phyloP scores from a whole-genome alignment of 2,329 filamentous ascomycete species.

The Neofusicoccum kwambonambiense region DNA sequence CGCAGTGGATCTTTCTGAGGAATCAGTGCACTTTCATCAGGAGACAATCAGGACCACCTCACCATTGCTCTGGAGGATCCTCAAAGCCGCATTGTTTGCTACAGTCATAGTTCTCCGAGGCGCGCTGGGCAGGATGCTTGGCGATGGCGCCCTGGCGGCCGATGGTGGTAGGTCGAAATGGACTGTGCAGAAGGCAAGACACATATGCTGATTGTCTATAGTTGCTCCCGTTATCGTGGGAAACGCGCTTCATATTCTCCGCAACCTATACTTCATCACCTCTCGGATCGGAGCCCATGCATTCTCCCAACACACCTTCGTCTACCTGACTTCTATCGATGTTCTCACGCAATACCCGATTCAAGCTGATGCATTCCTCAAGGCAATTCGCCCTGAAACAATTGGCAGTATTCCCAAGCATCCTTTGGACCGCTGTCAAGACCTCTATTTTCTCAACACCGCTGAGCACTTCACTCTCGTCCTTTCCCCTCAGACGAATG shows the following conservation, averaged over 20 bases:
- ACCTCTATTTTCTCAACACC: conserved; percentile 84
- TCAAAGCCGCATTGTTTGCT: conserved; percentile 74
- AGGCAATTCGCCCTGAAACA: conserved; percentile 58
- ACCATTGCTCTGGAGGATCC: conserved; percentile 70
- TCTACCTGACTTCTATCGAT: conserved; percentile 79
- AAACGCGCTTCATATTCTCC: conserved; percentile 70
- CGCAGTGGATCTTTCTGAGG: conserved; percentile 66
- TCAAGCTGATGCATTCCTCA: conserved; percentile 66
- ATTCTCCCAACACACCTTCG: conserved; percentile 83
- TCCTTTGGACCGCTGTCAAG: conserved; percentile 69
- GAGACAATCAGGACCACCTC: conserved; percentile 67
- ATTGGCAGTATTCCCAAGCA: conserved; percentile 59
- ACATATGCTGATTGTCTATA: conserved; percentile 20
- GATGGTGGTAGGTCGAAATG: conserved; percentile 45
- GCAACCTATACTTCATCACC: conserved; percentile 80
- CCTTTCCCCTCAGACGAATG: conserved; percentile 65
- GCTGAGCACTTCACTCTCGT: conserved; percentile 78
- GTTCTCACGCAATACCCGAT: conserved; percentile 70
- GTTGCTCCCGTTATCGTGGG: conserved; percentile 66
- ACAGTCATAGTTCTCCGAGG: conserved; percentile 73
- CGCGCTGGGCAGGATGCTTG: conserved; percentile 64
- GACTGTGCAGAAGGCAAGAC: too few species aligned
- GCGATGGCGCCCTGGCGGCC: conserved; percentile 55
- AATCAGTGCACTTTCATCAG: conserved; percentile 60
- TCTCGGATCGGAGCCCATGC: conserved; percentile 68